phyloP scores from a whole-genome alignment of 1,284 basidiomycete genomes.

The Heterobasidion parviporum region DNA sequence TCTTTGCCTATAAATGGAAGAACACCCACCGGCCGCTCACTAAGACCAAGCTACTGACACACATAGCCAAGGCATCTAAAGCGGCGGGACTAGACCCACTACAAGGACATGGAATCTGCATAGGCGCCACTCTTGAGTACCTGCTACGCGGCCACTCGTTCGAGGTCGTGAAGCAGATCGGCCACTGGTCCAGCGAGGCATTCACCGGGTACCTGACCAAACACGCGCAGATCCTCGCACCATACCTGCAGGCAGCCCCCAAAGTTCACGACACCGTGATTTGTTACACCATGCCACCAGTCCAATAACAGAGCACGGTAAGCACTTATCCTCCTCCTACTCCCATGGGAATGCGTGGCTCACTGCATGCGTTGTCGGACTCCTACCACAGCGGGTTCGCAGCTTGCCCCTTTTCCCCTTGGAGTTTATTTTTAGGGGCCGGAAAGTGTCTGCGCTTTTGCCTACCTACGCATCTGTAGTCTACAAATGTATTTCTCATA shows the following conservation, averaged over 20 bases:
- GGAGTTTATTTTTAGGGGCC: neutral
- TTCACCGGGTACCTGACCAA: conserved; percentile 17
- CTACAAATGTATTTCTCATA: no score
- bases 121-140: conserved; percentile 30
- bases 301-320: neutral
- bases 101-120: conserved; percentile 28
- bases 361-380: neutral
- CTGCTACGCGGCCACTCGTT: conserved; percentile 26
- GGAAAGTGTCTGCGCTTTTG: neutral
- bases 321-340: neutral
- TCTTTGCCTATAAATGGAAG: neutral
- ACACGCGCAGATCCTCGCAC: conserved; percentile 14
- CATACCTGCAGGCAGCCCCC: conserved; percentile 11
- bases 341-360: neutral
- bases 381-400: neutral
- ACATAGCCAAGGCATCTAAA: neutral
- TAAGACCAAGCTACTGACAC: neutral
- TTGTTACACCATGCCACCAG: neutral
- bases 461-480: neutral
- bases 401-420: neutral
- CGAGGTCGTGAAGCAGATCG: conserved; percentile 25
- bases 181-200: conserved; percentile 26
- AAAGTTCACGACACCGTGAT: neutral
- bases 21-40: neutral
- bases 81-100: neutral